Evolutionary conservation across 257 asterid species (phyloP), one percentile per base, ranked within the genome.

Genomic region (Mitragyna speciosa): DNA sequence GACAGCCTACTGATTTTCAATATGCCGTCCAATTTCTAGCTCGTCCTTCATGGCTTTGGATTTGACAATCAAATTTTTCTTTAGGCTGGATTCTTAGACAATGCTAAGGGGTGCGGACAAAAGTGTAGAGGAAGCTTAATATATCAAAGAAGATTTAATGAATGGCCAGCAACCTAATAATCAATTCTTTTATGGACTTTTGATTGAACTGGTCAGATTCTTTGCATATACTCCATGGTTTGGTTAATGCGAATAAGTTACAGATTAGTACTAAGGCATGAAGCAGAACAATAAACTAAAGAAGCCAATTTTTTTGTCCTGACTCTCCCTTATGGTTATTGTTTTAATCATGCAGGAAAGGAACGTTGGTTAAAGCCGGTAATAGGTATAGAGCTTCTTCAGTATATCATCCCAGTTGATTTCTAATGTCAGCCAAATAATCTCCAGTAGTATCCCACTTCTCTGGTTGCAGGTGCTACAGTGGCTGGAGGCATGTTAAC

Each of bases 391-490:
- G 0, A 15, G 48, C 26, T 52, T 1, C 6, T 1, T 72, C 8
- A 9, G 26, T n/a, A 3, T 26, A 45, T 9, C 49, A 26, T 48
- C 36, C 31, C n/a, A n/a, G 11, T 41, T n/a, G 24, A 47, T 3
- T 48, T 16, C 2, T n/a, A 4, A 48, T 1, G 0, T 0, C 36
- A 72, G 22, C 15, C 22, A 64, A 49, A 48, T 1, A 72, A 47
- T 72, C 15, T 56, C 1, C 10, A 48, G 20, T 36, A 49, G 75
- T 16, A 70, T 59, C 31, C 36, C 17, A 1, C 31, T 28, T 73
- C 51, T 63, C 65, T 80, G 78, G 31, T 63, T 79, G 30, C 76
- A 80, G 83, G 71, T 10, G 73, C 54, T 15, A 12, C 14, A 49
- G 47, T 43, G 19, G 79, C 71, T 39, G 79, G 39, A 52, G 69